Conservation (phyloP, 108 stramenopile genomes). For the Nannochloropsis salina region DNA sequence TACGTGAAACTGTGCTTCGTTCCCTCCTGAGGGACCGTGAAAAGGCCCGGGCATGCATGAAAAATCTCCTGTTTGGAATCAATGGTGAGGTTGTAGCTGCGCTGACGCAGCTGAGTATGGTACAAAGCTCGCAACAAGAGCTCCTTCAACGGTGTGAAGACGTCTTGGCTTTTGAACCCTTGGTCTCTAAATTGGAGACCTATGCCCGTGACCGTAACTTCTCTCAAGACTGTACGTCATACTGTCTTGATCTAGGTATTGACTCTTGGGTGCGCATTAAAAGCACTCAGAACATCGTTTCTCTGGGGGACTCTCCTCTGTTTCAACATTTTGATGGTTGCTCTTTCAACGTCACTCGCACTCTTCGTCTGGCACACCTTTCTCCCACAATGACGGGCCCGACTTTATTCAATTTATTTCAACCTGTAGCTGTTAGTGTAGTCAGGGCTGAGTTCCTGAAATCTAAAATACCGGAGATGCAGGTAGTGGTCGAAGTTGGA, state of each 20-base stretch:
- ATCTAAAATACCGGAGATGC: not conserved
- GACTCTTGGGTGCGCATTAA: conserved; percentile 3
- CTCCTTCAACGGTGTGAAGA: not conserved
- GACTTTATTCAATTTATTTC: not conserved
- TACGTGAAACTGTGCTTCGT: not conserved
- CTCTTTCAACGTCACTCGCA: not conserved
- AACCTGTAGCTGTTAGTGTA: not conserved
- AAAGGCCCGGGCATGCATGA: not conserved
- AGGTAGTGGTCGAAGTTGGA: not conserved
- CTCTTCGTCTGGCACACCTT: not conserved
- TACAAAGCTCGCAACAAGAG: conserved; percentile 11
- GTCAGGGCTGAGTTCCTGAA: not conserved
- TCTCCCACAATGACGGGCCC: not conserved
- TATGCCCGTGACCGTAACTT: conserved; percentile 20
- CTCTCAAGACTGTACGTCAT: not conserved
- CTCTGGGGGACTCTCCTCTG: not conserved
- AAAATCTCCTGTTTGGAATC: not conserved
- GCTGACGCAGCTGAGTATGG: not conserved
- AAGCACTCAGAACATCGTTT: not conserved
- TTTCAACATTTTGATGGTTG: conserved; percentile 10
- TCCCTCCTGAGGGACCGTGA: not conserved
- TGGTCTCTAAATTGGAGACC: not conserved
- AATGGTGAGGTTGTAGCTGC: not conserved
- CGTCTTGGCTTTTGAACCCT: not conserved
- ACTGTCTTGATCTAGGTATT: not conserved